A percentile compares a stretch with the other conserved stretches of the same genome.
phyloP scores from a whole-genome alignment of 2,329 filamentous ascomycete genomes.

The Claviceps digitariae region DNA sequence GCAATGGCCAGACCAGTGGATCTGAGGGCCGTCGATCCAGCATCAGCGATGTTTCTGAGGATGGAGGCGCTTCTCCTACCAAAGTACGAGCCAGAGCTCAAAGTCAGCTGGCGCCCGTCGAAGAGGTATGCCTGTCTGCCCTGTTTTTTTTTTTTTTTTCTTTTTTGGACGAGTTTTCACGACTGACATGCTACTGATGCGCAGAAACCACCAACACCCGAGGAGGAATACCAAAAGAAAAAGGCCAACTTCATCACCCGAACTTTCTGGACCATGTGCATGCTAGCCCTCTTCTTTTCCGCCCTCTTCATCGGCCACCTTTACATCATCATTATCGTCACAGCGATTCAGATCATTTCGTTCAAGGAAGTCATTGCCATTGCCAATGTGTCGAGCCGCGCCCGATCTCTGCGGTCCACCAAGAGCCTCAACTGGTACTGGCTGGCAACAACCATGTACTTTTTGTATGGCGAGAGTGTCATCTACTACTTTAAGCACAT shows the following conservation, averaged over 20 bases:
- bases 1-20: constrained; percentile 28
- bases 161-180: neutral
- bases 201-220: constrained; percentile 29
- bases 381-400: constrained; percentile 82
- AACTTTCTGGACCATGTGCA: constrained; percentile 95
- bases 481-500: constrained; percentile 99
- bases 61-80: constrained; percentile 24
- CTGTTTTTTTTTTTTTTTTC: neutral
- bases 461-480: constrained; percentile 94
- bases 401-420: constrained; percentile 80
- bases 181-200: neutral
- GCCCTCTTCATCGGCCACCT: constrained; percentile 93
- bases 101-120: constrained; percentile 19
- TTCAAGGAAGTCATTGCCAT: constrained; percentile 99
- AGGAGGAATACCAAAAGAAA: constrained; percentile 87
- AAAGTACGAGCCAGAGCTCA: constrained; percentile 15
- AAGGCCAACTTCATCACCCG: constrained; percentile 95
- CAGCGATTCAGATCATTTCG: constrained; percentile 85
- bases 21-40: constrained; percentile 50
- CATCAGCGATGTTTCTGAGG: constrained; percentile 58
- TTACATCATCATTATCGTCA: constrained; percentile 89
- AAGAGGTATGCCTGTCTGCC: constrained; percentile 17
- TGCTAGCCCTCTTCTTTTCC: constrained; percentile 87
- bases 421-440: constrained; percentile 99
- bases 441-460: constrained; percentile 98